These are phyloP conservation scores for Backusella mclennaniae DNA, from an alignment of 192 early-diverging fungal genomes.

Conservation along the genomic window DNA sequence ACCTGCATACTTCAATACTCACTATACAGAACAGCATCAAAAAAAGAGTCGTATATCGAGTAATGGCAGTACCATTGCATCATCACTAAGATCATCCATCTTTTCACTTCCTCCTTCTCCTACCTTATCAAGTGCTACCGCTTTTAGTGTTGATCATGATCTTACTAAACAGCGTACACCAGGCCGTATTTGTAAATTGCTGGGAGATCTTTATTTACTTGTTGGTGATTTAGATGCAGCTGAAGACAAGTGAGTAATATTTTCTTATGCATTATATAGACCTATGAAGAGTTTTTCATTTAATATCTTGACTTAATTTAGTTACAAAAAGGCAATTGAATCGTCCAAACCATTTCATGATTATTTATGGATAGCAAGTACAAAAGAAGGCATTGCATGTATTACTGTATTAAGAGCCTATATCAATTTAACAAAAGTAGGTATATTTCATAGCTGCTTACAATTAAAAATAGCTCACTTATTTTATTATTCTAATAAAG, in stretches of 20 bases:
- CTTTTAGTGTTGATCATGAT: slow-evolving; percentile 17
- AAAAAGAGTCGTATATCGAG: background rate
- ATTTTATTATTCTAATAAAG: slow-evolving; percentile 8
- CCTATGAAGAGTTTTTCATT: background rate
- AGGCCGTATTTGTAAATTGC: slow-evolving; percentile 64
- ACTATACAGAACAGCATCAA: background rate
- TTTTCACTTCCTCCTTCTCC: slow-evolving; percentile 32
- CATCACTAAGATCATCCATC: background rate
- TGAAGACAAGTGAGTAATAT: slow-evolving; percentile 43
- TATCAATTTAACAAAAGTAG: slow-evolving; percentile 55
- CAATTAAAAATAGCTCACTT: background rate
- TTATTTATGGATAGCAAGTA: slow-evolving; percentile 73
- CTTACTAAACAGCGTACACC: slow-evolving; percentile 61
- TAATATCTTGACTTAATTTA: slow-evolving; percentile 22
- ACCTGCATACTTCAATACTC: background rate
- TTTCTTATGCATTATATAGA: background rate
- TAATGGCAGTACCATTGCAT: background rate
- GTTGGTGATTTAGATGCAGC: slow-evolving; percentile 69
- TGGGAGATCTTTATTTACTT: slow-evolving; percentile 73
- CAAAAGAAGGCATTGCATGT: slow-evolving; percentile 67
- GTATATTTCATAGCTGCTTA: slow-evolving; percentile 16
- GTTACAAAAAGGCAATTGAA: slow-evolving; percentile 68
- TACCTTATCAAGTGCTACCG: slow-evolving; percentile 31
- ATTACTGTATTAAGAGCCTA: slow-evolving; percentile 56
- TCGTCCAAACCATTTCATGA: slow-evolving; percentile 60